Conservation (phyloP, 805 yeast genomes). For the Myxozyma sirexii region DNA sequence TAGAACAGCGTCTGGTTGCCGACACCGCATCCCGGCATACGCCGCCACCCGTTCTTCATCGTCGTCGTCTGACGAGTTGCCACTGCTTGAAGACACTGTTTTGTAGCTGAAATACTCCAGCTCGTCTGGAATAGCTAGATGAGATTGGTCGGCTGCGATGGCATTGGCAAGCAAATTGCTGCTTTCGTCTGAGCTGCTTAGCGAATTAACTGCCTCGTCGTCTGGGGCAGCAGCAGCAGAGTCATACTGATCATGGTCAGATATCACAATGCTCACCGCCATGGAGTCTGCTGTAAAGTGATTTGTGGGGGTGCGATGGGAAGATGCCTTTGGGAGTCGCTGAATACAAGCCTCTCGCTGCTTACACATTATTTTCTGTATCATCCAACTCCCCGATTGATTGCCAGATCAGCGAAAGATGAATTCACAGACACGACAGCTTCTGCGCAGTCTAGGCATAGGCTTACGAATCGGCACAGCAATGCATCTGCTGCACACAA, state of each 20-base stretch:
- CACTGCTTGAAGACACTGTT: not conserved
- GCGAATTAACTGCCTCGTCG: conserved; percentile 3
- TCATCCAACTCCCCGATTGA: no score
- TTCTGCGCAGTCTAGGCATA: not conserved
- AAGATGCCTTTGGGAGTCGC: no score
- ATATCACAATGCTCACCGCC: conserved; percentile 15
- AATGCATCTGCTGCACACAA: conserved; percentile 65
- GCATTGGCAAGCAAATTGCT: not conserved
- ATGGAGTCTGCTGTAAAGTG: not conserved
- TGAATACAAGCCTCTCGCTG: no score
- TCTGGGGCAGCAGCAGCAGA: conserved; percentile 8
- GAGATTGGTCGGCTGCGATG: not conserved
- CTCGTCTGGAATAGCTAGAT: not conserved
- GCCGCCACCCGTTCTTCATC: not conserved
- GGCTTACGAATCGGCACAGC: conserved; percentile 43
- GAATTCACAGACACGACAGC: not conserved
- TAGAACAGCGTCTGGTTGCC: no score
- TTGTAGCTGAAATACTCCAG: conserved; percentile 2
- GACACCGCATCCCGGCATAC: not conserved
- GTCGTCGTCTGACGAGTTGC: not conserved
- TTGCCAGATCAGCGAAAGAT: no score
- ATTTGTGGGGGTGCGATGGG: no score
- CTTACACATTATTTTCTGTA: no score
- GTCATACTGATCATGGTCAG: conserved; percentile 11
- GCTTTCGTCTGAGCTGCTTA: conserved; percentile 10